These are phyloP conservation scores for Ilyonectria robusta DNA, from an alignment of 2,329 filamentous ascomycete genomes.

Conservation along the genomic window DNA sequence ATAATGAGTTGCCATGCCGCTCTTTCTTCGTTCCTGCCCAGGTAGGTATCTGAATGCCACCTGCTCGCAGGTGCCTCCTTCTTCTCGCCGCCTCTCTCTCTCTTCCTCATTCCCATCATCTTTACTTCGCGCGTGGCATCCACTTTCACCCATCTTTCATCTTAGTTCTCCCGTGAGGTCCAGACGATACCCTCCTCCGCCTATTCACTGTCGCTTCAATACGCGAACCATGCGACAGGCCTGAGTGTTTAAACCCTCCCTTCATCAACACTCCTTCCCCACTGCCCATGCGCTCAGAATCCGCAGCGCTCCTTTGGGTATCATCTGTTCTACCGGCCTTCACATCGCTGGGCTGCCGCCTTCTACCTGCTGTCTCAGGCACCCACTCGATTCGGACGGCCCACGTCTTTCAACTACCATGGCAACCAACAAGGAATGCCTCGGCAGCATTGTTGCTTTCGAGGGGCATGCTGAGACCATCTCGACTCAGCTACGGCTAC, in stretches of 20 bases:
- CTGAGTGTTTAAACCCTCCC: conserved; percentile 31
- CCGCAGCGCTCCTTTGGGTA: conserved; percentile 32
- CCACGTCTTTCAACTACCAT: conserved; percentile 41
- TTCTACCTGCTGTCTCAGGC: conserved; percentile 14
- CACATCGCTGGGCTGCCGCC: conserved; percentile 10
- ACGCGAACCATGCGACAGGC: conserved; percentile 28
- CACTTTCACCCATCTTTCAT: conserved; percentile 15
- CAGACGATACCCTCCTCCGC: background rate
- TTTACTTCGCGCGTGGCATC: background rate
- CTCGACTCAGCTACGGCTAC: conserved; percentile 71
- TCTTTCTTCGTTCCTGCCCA: conserved; percentile 21
- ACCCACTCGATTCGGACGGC: conserved; percentile 29
- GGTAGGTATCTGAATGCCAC: conserved; percentile 20
- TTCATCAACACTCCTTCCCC: conserved; percentile 29
- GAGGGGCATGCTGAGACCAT: conserved; percentile 70
- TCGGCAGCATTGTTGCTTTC: conserved; percentile 71
- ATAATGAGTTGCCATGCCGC: conserved; percentile 34
- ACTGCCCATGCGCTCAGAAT: conserved; percentile 26
- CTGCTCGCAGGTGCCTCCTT: conserved; percentile 22
- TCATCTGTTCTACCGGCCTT: conserved; percentile 31
- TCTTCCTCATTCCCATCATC: background rate
- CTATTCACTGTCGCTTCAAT: conserved; percentile 9
- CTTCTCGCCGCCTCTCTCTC: background rate
- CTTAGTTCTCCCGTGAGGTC: background rate
- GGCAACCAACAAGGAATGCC: conserved; percentile 42